Evolutionary conservation across 306 rosid species (phyloP), one percentile per base, ranked within the genome.

Genomic region (Pyrus bretschneideri): DNA sequence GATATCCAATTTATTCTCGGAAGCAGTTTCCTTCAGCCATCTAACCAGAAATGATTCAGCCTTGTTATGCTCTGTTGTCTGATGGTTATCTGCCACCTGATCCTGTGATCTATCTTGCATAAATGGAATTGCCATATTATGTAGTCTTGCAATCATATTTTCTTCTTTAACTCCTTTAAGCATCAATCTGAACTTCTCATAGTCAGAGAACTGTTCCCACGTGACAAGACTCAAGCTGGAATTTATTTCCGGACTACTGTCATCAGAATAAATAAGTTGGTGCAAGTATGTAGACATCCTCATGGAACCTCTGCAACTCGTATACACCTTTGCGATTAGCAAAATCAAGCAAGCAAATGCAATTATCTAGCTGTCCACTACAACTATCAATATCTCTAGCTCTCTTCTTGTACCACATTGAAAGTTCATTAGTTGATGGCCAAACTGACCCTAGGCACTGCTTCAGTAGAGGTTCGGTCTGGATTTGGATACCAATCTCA

Each of bases 351-450:
- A 95, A 84, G 83, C 82, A 74, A 65, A 95, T 87, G 84, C 92
- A 87, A 76, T 91, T 92, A 80, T 91, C 99, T 67, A 95, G 87
- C 88, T 89, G 99, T 74, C 99, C 99, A 73, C 97, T 89, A 81
- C 79, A 88, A 78, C 59, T 76, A 81, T 95, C 99, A 85, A 95
- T 87, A 67, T 88, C 87, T 79, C 83, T 90, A 72, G 96, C 96
- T 79, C 99, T 92, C 78, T 82, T 84, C 81, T 79, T 87, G 89
- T 86, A 95, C 99, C 99, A 95, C 62, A 67, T 77, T 45, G 86
- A 70, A 79, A 95, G 88, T 81, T 91, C 98, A 60, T 81, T 77
- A 44, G 67, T 78, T 42, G 97, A 90, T 75, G 99, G 99, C 99
- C 99, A 95, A 81, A 76, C 73, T 73, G 76, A 80, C 74, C 96